Evolutionary conservation across 208 protist genomes (phyloP).

Genomic region (Acanthamoeba culbertsoni): DNA sequence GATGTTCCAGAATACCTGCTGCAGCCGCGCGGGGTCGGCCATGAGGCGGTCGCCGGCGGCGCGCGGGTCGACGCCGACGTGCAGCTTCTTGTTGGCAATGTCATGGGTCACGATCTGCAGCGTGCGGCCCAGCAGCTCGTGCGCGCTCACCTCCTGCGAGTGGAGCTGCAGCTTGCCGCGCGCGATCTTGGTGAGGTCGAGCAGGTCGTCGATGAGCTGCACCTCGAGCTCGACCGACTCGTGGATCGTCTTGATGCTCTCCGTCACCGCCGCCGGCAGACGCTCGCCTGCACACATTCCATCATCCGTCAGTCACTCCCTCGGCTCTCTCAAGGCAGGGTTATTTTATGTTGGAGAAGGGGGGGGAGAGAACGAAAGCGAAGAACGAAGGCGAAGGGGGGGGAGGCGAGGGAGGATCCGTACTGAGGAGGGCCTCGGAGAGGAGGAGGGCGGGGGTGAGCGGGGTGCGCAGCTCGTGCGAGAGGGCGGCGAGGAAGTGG

Average conservation of each 20-base stretch:
- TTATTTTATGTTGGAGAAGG: too few relatives aligned
- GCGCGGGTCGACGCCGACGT: not conserved
- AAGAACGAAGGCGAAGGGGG: not conserved
- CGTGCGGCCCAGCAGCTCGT: not conserved
- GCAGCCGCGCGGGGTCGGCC: not conserved
- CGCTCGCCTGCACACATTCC: not conserved
- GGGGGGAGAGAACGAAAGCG: too few relatives aligned
- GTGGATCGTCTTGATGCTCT: not conserved
- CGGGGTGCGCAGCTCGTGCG: conserved; percentile 6
- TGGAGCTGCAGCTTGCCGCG: not conserved
- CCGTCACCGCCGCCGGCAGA: not conserved
- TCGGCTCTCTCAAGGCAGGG: too few relatives aligned
- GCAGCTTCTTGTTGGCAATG: not conserved
- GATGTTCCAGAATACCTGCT: conserved; percentile 52
- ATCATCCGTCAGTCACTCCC: too few relatives aligned
- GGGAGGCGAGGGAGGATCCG: not conserved
- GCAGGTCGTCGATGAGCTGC: conserved; percentile 32
- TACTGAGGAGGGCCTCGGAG: not conserved
- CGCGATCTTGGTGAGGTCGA: conserved; percentile 37
- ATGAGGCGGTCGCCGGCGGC: not conserved
- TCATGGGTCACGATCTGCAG: not conserved
- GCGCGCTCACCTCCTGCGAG: not conserved
- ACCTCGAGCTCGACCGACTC: conserved; percentile 39
- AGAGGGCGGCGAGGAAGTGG: conserved; percentile 11
- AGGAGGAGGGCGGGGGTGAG: not conserved